Evolutionary conservation across 345 rosid species (phyloP).

Genomic region (Citrus australasica): DNA sequence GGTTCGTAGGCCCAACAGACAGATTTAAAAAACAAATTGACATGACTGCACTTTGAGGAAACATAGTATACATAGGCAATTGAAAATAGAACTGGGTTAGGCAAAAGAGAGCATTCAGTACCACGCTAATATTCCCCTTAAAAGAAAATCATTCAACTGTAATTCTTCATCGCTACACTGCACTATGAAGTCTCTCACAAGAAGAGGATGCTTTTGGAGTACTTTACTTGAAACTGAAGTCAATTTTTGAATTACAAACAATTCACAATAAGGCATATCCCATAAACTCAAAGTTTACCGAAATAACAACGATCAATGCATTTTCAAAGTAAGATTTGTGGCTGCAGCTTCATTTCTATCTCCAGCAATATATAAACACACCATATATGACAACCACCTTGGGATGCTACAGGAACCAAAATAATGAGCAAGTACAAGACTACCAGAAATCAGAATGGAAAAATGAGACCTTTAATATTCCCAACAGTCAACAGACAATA

Average conservation of each 20-base stretch:
- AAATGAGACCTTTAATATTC: not conserved
- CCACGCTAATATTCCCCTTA: not conserved
- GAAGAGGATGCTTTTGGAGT: not conserved
- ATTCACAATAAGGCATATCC: not conserved
- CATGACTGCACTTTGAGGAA: not conserved
- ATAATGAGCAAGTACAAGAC: not conserved
- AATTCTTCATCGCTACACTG: not conserved
- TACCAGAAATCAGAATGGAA: not conserved
- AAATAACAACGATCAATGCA: not conserved
- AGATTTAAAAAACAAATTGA: constrained; percentile 1
- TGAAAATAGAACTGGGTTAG: not conserved
- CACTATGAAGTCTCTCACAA: not conserved
- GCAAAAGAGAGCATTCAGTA: not conserved
- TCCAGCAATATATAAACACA: not conserved
- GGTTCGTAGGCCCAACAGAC: not conserved
- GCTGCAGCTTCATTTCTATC: not conserved
- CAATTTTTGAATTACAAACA: not conserved
- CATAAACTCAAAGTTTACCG: not conserved
- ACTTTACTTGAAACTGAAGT: not conserved
- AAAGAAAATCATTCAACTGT: not conserved
- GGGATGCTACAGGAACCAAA: not conserved
- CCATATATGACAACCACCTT: not conserved
- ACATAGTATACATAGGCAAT: not conserved
- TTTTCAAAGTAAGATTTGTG: not conserved
- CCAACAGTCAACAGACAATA: not conserved